Base-by-base conservation (phyloP, 2,329 filamentous ascomycete species). In the Cadophora malorum region DNA sequence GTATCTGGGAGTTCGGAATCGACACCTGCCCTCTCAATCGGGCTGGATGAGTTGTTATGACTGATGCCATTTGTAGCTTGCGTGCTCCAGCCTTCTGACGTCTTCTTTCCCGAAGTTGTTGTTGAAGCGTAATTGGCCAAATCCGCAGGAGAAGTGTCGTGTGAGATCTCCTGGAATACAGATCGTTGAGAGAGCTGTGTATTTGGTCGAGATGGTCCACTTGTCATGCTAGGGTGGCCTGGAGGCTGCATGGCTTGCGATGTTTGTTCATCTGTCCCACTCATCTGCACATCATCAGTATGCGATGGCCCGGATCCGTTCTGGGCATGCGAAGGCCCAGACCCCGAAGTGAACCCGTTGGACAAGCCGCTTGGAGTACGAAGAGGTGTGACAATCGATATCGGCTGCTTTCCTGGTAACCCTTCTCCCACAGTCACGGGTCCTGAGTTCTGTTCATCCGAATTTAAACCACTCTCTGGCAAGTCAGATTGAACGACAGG, bases 71-170 rank as follows among this genome's bases (percentile, higher is more conserved):
- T 93, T 2, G 90, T 92, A 67, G 86, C 85, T 76, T 94, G 91
- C 0, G 91, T 92, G 77, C 90, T 90, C 78, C 86, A 85, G 71
- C 87, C 85, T 2, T 86, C 88, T 0, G 87, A 89, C 0, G 92
- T 93, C 1, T 92, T 94, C 80, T 97, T 96, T n/a, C 89, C 88
- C 3, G 88, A 91, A 25, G 89, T 89, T 1, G 94, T 97, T 0
- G 94, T 96, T 1, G 94, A 97, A 1, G 94, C 95, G 75, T 97
- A 94, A 74, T 98, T 97, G 64, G 90, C 81, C 67, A 86, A 79
- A 14, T 85, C 85, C 31, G 85, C 87, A 16, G 87, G 87, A 4
- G 86, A 87, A 64, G 88, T 81, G 4, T 86, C 87, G 0, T 83
- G 80, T 0, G 88, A 86, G 2, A 90, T 78, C 23, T 85, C 81